A percentile compares a stretch with the other conserved stretches of the same genome.
Evolutionary conservation across 1,139 yeast genomes (phyloP).

Genomic region (Sugiyamaella paludigena): DNA sequence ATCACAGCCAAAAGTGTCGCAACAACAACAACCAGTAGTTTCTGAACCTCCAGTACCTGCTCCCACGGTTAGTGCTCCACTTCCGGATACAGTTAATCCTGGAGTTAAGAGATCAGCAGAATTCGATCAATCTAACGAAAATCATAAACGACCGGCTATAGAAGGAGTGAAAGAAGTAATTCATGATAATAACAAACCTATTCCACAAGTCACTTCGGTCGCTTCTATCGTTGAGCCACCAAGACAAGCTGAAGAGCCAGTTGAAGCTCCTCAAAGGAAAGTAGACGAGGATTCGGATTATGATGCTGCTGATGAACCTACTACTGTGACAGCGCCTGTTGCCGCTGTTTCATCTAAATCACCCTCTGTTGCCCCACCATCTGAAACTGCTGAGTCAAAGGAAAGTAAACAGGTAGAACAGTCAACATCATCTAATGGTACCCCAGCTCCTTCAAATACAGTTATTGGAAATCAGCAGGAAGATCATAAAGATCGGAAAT

Average conservation of each 20-base stretch:
- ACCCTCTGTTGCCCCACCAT: background rate
- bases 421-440: background rate
- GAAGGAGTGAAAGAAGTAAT: background rate
- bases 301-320: conserved; percentile 56
- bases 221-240: background rate
- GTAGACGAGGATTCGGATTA: conserved; percentile 83
- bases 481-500: background rate
- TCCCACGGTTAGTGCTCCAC: background rate
- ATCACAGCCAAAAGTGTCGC: background rate
- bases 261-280: conserved; percentile 69
- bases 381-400: background rate
- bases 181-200: background rate
- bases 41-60: background rate
- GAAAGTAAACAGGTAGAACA: background rate
- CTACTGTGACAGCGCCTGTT: conserved; percentile 2
- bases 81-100: background rate
- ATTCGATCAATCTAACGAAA: conserved; percentile 14
- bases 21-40: background rate
- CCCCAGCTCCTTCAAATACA: conserved; percentile 5
- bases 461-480: background rate
- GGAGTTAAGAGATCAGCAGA: conserved; percentile 15
- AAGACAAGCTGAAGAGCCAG: conserved; percentile 28
- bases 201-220: background rate
- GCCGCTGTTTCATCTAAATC: background rate
- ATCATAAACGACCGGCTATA: conserved; percentile 8